Evolutionary conservation across 2,329 filamentous ascomycete species (phyloP).

Genomic region (Biscogniauxia sp.): DNA sequence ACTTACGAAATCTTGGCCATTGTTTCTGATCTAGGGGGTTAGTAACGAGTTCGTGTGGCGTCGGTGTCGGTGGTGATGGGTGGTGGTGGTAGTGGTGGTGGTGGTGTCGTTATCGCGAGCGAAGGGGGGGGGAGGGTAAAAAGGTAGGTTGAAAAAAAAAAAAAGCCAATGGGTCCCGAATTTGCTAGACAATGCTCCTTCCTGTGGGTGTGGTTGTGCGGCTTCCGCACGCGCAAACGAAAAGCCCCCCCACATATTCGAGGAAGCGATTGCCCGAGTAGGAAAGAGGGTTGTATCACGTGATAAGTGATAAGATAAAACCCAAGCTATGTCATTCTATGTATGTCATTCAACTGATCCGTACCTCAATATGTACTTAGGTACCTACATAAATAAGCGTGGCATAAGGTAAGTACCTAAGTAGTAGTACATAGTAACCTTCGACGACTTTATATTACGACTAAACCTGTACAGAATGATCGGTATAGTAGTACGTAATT

Average conservation of each 20-base stretch:
- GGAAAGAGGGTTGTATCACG: background rate
- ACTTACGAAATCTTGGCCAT: slow-evolving; percentile 33
- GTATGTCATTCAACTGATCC: no score
- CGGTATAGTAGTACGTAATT: no score
- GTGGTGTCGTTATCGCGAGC: slow-evolving; percentile 11
- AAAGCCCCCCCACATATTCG: background rate
- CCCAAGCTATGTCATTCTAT: background rate
- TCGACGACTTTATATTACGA: no score
- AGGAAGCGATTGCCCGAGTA: background rate
- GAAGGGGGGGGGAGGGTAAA: background rate
- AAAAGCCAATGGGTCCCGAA: background rate
- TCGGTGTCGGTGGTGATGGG: slow-evolving; percentile 12
- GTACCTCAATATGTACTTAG: no score
- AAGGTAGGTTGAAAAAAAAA: background rate
- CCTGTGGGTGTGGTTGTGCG: background rate
- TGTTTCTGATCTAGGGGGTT: slow-evolving; percentile 20
- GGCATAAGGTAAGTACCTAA: no score
- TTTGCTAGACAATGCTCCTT: background rate
- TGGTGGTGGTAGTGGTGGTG: slow-evolving; percentile 10
- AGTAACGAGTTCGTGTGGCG: slow-evolving; percentile 4
- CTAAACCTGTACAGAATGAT: no score
- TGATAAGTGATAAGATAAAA: background rate
- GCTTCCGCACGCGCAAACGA: background rate
- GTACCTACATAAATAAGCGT: no score
- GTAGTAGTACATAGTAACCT: no score